These are phyloP conservation scores for Chloranthus sessilifolius DNA, from an alignment of 164 flowering plant species.

Conservation along the genomic window DNA sequence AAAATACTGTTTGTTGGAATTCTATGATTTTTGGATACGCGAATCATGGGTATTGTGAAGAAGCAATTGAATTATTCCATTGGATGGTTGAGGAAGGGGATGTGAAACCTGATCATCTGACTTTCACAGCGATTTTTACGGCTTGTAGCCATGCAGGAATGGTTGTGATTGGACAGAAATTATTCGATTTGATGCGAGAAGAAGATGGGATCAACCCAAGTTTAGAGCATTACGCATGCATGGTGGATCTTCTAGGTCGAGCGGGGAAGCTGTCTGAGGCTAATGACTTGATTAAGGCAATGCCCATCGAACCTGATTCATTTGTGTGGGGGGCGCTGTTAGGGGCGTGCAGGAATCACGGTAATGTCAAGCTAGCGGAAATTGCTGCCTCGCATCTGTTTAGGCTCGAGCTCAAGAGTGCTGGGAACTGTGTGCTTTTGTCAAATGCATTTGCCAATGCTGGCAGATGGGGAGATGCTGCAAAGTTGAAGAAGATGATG, in stretches of 20 bases:
- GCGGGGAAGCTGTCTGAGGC: constrained; percentile 73
- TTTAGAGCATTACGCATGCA: constrained; percentile 79
- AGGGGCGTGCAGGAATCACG: constrained; percentile 74
- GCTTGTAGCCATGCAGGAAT: constrained; percentile 74
- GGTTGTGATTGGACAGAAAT: constrained; percentile 44
- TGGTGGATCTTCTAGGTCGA: constrained; percentile 82
- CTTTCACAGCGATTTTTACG: constrained; percentile 66
- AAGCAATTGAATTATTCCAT: constrained; percentile 59
- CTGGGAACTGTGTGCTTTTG: constrained; percentile 47
- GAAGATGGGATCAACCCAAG: constrained; percentile 52
- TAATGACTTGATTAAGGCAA: constrained; percentile 45
- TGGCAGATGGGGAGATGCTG: constrained; percentile 55
- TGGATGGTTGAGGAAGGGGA: constrained; percentile 41
- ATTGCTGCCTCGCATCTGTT: constrained; percentile 50
- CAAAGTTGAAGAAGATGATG: constrained; percentile 45
- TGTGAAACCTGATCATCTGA: constrained; percentile 48
- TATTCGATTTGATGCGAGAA: constrained; percentile 55
- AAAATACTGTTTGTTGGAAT: constrained; percentile 63
- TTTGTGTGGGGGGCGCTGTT: constrained; percentile 90
- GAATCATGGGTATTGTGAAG: constrained; percentile 57
- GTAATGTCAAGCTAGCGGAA: constrained; percentile 67
- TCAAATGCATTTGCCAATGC: constrained; percentile 53
- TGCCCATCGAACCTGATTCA: constrained; percentile 68
- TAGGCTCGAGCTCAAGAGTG: constrained; percentile 61
- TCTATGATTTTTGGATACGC: constrained; percentile 84